phyloP scores from a whole-genome alignment of 2,329 filamentous ascomycete species.

The Ophiocordyceps camponoti-floridani region DNA sequence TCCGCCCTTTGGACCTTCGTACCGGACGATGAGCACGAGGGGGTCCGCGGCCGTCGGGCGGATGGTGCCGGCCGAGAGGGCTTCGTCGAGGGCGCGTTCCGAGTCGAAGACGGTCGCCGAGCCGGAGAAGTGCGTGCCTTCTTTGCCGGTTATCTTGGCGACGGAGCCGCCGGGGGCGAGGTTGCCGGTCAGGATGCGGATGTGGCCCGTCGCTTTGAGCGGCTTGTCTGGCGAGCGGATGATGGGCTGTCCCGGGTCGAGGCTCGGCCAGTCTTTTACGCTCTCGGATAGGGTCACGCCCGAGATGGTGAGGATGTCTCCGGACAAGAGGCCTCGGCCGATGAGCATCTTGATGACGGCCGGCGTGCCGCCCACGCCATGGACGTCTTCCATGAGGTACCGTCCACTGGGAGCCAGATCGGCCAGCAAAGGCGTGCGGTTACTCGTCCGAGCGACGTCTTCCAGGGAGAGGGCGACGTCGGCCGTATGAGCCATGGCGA shows the following conservation, averaged over 20 bases:
- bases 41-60: constrained; percentile 65
- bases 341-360: constrained; percentile 76
- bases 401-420: constrained; percentile 75
- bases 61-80: constrained; percentile 59
- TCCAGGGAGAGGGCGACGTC: constrained; percentile 71
- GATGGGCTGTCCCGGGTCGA: constrained; percentile 61
- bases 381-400: constrained; percentile 70
- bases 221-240: constrained; percentile 68
- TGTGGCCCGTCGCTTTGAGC: constrained; percentile 74
- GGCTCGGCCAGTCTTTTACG: constrained; percentile 52
- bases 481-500: constrained; percentile 69
- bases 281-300: constrained; percentile 83
- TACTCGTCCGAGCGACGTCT: constrained; percentile 69
- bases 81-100: constrained; percentile 61
- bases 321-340: constrained; percentile 65
- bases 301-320: constrained; percentile 65
- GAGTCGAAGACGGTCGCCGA: constrained; percentile 72
- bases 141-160: constrained; percentile 88
- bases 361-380: constrained; percentile 75
- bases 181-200: constrained; percentile 74
- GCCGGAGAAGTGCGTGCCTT: constrained; percentile 67
- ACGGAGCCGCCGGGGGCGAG: constrained; percentile 76
- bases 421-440: constrained; percentile 62
- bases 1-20: constrained; percentile 84
- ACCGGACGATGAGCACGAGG: constrained; percentile 67